Evolutionary conservation across 2,329 filamentous ascomycete species (phyloP).

Genomic region (Fusarium clavum): DNA sequence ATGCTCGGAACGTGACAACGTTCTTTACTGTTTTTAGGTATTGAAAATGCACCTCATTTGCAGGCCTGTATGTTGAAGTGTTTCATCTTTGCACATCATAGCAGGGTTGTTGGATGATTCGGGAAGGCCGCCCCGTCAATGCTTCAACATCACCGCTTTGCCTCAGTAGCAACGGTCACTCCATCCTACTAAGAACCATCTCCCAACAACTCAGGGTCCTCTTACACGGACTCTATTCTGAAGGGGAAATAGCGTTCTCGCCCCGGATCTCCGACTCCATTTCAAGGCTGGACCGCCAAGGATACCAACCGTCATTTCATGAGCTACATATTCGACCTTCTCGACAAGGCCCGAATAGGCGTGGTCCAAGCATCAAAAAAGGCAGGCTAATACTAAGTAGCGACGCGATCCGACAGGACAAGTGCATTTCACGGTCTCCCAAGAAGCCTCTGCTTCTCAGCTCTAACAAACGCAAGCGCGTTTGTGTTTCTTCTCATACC

Average conservation of each 20-base stretch:
- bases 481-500: constrained; percentile 34
- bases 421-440: constrained; percentile 35
- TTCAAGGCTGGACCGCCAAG: constrained; percentile 36
- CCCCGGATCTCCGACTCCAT: constrained; percentile 29
- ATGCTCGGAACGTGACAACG: constrained; percentile 35
- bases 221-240: constrained; percentile 2
- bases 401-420: constrained; percentile 33
- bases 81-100: constrained; percentile 40
- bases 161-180: constrained; percentile 1
- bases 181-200: constrained; percentile 4
- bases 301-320: constrained; percentile 32
- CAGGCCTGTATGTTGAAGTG: constrained; percentile 37
- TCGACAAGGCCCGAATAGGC: constrained; percentile 43
- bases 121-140: constrained; percentile 37
- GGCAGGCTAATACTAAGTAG: constrained; percentile 35
- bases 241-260: constrained; percentile 29
- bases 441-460: constrained; percentile 40
- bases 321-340: constrained; percentile 24
- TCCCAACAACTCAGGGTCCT: constrained; percentile 7
- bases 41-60: constrained; percentile 40
- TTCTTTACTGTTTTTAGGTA: constrained; percentile 31
- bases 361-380: constrained; percentile 42
- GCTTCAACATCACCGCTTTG: constrained; percentile 25
- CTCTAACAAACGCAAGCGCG: constrained; percentile 27
- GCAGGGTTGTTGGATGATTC: constrained; percentile 28